These are phyloP conservation scores for Auriscalpium orientale DNA, from an alignment of 768 basidiomycete species.

Conservation along the genomic window DNA sequence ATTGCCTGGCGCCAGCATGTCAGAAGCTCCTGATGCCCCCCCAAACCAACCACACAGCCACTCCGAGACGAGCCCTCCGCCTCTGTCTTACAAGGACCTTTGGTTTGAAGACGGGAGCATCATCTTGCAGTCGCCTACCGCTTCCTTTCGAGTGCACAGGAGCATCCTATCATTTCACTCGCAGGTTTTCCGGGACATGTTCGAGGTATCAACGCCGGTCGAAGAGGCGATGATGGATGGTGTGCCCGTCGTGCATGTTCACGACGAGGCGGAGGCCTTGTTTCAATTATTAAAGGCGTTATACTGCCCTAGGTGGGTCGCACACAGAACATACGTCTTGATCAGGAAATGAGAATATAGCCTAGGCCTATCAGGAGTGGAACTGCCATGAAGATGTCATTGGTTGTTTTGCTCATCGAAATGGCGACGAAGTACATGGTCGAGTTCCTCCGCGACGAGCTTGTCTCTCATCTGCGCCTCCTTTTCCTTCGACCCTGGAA, in stretches of 20 bases:
- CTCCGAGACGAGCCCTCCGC: too few species aligned
- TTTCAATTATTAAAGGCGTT: not conserved
- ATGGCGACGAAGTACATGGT: not conserved
- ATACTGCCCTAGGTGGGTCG: not conserved
- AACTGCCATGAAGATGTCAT: not conserved
- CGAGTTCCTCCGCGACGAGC: not conserved
- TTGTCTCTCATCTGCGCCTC: not conserved
- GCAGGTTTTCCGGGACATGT: not conserved
- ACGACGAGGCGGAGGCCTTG: not conserved
- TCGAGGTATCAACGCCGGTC: not conserved
- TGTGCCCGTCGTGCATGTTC: not conserved
- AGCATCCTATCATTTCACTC: not conserved
- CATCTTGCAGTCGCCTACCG: not conserved
- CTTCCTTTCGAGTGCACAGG: not conserved
- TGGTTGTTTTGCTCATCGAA: not conserved
- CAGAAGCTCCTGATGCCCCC: too few species aligned
- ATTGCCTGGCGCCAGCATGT: too few species aligned
- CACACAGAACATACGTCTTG: not conserved
- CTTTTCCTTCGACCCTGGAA: not conserved
- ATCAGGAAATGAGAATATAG: not conserved
- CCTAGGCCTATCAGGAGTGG: not conserved
- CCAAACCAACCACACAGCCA: too few species aligned
- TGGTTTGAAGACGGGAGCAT: not conserved
- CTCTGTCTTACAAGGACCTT: not conserved
- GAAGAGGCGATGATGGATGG: not conserved